Conservation (phyloP, 176 grass and related monocot genomes). For the Eleusine indica region DNA sequence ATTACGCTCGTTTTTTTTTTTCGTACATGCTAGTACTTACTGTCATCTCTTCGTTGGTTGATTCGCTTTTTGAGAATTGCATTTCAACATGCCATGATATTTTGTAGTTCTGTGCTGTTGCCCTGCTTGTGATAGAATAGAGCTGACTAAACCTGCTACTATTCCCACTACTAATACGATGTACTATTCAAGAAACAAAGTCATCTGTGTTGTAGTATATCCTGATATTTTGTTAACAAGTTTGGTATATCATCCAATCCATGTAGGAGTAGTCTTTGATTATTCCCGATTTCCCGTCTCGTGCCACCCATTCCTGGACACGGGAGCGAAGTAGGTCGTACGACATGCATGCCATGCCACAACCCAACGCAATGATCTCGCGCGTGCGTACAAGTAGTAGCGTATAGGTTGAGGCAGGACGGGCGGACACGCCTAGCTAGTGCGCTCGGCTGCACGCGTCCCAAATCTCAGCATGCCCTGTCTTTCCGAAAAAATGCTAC, state of each 20-base stretch:
- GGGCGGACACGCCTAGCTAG: neutral
- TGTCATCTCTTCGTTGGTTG: no score
- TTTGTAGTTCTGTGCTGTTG: neutral
- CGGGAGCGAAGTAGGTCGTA: constrained; percentile 12
- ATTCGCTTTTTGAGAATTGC: no score
- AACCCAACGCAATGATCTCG: neutral
- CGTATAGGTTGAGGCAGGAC: neutral
- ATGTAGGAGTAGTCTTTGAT: neutral
- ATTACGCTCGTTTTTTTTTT: neutral
- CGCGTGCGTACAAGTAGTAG: neutral
- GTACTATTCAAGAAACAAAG: no score
- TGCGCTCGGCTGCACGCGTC: constrained; percentile 19
- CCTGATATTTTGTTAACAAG: neutral
- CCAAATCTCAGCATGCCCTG: constrained; percentile 13
- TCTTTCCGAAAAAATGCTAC: neutral
- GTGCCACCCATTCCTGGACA: constrained; percentile 22
- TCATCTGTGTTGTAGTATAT: neutral
- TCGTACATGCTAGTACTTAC: no score
- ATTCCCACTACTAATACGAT: no score
- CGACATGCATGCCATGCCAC: neutral
- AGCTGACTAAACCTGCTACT: no score
- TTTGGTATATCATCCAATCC: neutral
- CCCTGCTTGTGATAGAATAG: no score
- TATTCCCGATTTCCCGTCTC: neutral
- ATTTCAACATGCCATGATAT: no score